Evolutionary conservation across 208 protist genomes (phyloP), one percentile per base, ranked within the genome.

Genomic region (Acanthamoeba rhysodes): DNA sequence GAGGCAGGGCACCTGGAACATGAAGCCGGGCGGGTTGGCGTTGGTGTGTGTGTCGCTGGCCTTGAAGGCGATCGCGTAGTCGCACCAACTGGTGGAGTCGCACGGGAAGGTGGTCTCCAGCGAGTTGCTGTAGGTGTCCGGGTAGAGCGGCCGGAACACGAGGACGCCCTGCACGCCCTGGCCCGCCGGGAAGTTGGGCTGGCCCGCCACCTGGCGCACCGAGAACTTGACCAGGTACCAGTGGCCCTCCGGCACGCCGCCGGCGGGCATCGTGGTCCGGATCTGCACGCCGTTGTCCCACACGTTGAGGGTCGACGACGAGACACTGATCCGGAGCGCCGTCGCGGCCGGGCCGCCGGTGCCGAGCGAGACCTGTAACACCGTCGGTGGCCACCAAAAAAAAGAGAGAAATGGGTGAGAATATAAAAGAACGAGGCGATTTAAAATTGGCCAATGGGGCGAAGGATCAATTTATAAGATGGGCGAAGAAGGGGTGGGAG

Each of bases 171-270:
- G 41, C 41, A 55, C 10, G 45, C 74, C 45, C 74, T 53, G 45
- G 59, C 74, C 74, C 74, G 34, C 18, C 1, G 74, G 20, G 16
- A 84, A 84, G 74, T 84, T 84, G 74, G 74, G 2, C 34, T 84
- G 41, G 18, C 74, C 74, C 12, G 74, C 74, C 41, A 84, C 74
- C 41, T 84, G 74, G 20, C 74, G 74, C 37, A 84, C 74, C 8
- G 74, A 84, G 74, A 84, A 84, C 74, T 84, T 84, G 74, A 84
- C 14, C 34, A 84, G 24, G 74, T 41, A 50, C 74, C 74, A 84
- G 74, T 84, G 41, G 16, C 74, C 74, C 14, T 14, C 24, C 0
- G 66, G 66, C n/a, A 72, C 66, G 45, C 45, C 45, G 66, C 34
- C 34, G 29, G 66, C 20, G 66, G 66, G 24, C 29, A 37, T 4